Conservation (phyloP, 2,329 filamentous ascomycete species). For the Neofusicoccum sp. region DNA sequence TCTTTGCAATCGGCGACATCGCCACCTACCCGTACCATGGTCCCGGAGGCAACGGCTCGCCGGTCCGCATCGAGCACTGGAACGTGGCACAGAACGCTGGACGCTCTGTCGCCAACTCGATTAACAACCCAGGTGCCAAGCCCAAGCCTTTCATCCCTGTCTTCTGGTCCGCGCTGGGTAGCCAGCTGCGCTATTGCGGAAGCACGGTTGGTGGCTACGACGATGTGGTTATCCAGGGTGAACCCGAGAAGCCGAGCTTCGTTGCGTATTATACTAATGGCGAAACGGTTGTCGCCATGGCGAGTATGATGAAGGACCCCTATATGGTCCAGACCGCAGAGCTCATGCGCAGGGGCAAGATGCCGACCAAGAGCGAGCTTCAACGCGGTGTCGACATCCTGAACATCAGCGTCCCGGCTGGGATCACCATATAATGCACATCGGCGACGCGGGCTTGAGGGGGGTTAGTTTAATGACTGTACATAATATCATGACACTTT, state of each 20-base stretch:
- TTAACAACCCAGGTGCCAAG: constrained; percentile 62
- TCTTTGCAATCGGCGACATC: constrained; percentile 94
- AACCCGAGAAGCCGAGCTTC: constrained; percentile 71
- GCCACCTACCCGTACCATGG: constrained; percentile 93
- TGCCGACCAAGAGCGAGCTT: constrained; percentile 79
- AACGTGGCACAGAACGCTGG: constrained; percentile 95
- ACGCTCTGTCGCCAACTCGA: constrained; percentile 73
- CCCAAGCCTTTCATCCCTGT: constrained; percentile 81
- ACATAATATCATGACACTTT: neutral
- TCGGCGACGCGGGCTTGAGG: neutral
- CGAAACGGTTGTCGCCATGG: constrained; percentile 84
- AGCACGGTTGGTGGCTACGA: constrained; percentile 83
- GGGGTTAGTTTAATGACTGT: neutral
- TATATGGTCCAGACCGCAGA: constrained; percentile 79
- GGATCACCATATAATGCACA: constrained; percentile 43
- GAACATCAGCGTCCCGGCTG: constrained; percentile 44
- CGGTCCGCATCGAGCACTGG: constrained; percentile 93
- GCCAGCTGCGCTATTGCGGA: constrained; percentile 89
- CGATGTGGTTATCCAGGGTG: constrained; percentile 76
- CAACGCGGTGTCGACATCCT: constrained; percentile 56
- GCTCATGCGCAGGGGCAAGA: constrained; percentile 77
- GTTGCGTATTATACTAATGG: constrained; percentile 85
- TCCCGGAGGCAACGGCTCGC: constrained; percentile 72
- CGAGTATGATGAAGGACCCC: constrained; percentile 87
- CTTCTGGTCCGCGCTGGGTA: constrained; percentile 93